Evolutionary conservation across 73 alveolate species (phyloP).

Genomic region (Uronychia setigera): DNA sequence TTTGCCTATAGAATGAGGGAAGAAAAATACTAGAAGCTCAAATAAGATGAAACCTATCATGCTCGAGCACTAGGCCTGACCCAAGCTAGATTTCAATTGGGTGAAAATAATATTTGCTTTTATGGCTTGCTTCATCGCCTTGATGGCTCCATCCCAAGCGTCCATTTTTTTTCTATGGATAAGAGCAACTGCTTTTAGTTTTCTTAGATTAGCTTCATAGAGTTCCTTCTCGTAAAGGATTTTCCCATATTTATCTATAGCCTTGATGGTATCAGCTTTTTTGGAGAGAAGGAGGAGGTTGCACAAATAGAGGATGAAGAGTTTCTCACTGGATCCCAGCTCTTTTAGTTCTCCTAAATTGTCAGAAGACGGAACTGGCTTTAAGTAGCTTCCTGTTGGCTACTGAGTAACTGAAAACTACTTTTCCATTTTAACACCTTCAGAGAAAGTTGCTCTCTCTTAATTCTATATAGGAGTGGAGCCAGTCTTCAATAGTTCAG

Average conservation of each 20-base stretch:
- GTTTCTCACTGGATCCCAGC: background rate
- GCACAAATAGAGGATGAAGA: constrained; percentile 6
- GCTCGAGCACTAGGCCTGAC: constrained; percentile 20
- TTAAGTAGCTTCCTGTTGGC: background rate
- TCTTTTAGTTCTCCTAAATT: too few relatives aligned
- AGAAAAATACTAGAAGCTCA: background rate
- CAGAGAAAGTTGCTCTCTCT: too few relatives aligned
- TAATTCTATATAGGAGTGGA: too few relatives aligned
- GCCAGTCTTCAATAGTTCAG: too few relatives aligned
- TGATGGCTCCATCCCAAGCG: constrained; percentile 12
- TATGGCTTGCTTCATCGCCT: constrained; percentile 22
- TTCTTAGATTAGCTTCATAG: constrained; percentile 24
- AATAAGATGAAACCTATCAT: constrained; percentile 13
- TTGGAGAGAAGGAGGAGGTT: constrained; percentile 26
- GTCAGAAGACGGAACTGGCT: too few relatives aligned
- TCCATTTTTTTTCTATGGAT: constrained; percentile 24
- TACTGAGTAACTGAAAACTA: background rate
- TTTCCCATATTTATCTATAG: constrained; percentile 36
- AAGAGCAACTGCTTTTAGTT: constrained; percentile 28
- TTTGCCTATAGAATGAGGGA: background rate
- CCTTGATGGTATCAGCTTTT: constrained; percentile 19
- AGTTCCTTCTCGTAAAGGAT: constrained; percentile 15
- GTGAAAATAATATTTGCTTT: constrained; percentile 16
- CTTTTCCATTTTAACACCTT: too few relatives aligned
- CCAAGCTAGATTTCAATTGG: constrained; percentile 12